Evolutionary conservation across 192 early-diverging fungal species (phyloP).

Genomic region (Lobosporangium transversale): DNA sequence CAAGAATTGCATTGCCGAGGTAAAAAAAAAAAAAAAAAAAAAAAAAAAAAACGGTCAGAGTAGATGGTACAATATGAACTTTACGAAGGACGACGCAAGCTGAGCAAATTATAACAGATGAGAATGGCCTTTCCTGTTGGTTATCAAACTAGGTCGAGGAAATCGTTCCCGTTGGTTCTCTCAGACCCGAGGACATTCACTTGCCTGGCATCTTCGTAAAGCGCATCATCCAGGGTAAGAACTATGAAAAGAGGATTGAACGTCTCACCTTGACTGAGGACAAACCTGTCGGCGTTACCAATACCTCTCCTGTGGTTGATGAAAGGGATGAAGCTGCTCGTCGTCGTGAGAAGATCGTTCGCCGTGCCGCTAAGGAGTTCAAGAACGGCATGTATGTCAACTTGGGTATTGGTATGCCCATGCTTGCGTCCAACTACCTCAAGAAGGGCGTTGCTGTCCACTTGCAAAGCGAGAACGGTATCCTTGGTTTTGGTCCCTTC

Average conservation of each 20-base stretch:
- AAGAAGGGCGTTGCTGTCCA: constrained; percentile 73
- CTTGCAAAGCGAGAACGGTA: constrained; percentile 84
- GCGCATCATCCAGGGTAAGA: constrained; percentile 74
- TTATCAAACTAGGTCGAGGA: constrained; percentile 65
- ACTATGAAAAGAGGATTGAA: constrained; percentile 80
- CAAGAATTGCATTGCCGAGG: constrained; percentile 80
- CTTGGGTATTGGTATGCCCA: constrained; percentile 84
- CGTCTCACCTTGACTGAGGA: constrained; percentile 64
- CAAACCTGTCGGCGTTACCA: constrained; percentile 28
- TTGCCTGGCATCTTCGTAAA: constrained; percentile 79
- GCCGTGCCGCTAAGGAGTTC: constrained; percentile 82
- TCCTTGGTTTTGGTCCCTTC: constrained; percentile 81
- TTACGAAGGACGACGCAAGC: too few relatives aligned
- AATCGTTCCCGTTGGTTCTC: constrained; percentile 74
- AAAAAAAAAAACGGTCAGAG: too few relatives aligned
- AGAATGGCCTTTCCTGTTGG: too few relatives aligned
- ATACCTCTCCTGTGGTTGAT: constrained; percentile 40
- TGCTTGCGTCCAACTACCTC: constrained; percentile 80
- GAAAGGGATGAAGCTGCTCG: constrained; percentile 49
- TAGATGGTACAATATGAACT: too few relatives aligned
- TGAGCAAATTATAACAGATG: not conserved
- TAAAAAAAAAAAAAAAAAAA: too few relatives aligned
- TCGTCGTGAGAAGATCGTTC: constrained; percentile 75
- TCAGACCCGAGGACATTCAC: constrained; percentile 78
- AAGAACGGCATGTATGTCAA: constrained; percentile 79